Percentiles rank a stretch among this genome's conserved stretches.
Conservation (phyloP, 2,329 filamentous ascomycete genomes). For the Diaporthe sp. region DNA sequence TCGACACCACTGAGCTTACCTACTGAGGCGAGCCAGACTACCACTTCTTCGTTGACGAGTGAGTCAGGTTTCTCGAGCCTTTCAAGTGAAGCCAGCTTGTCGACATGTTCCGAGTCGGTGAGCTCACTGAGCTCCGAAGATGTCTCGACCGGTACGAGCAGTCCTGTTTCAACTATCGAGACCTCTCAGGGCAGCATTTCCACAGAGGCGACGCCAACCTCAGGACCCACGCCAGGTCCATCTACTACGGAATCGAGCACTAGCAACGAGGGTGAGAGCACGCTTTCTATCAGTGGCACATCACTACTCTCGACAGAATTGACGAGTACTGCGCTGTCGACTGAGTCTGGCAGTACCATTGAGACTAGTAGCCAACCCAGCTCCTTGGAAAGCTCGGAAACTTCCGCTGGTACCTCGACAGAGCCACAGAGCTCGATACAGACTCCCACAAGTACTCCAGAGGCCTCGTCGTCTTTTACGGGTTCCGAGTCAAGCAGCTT, state of each 20-base stretch:
- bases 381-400: neutral
- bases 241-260: neutral
- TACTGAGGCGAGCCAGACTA: neutral
- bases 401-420: neutral
- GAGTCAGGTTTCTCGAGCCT: too few species aligned
- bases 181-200: neutral
- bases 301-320: neutral
- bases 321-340: neutral
- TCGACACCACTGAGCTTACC: neutral
- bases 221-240: neutral
- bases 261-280: neutral
- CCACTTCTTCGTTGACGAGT: too few species aligned
- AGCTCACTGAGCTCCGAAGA: neutral
- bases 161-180: neutral
- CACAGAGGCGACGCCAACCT: neutral
- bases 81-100: too few species aligned
- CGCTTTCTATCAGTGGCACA: neutral
- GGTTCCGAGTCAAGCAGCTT: neutral
- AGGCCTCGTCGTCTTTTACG: neutral
- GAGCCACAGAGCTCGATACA: neutral
- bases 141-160: neutral
- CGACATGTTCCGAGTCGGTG: too few species aligned
- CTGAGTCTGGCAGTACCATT: neutral
- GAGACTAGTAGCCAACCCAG: neutral
- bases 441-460: neutral